Conservation (phyloP, 441 rosid species). For the Metrosideros polymorpha region DNA sequence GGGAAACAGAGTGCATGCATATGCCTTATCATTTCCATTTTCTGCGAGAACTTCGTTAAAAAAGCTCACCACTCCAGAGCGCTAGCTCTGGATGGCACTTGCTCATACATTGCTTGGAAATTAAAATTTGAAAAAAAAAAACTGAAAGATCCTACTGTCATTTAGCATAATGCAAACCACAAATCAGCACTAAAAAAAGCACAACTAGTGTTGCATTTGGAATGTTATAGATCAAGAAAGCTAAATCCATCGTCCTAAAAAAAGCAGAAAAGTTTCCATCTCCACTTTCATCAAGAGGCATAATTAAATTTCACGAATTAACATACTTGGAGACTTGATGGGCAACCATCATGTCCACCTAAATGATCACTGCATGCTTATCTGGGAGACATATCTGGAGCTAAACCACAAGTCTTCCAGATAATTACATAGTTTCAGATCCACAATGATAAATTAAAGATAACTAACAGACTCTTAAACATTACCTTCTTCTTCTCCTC, state of each 20-base stretch:
- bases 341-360: neutral
- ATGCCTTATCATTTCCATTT: neutral
- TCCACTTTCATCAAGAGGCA: neutral
- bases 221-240: neutral
- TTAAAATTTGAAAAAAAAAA: neutral
- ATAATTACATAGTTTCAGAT: neutral
- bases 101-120: no score
- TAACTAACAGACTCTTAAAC: neutral
- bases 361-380: neutral
- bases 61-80: neutral
- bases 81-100: no score
- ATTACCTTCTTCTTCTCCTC: conserved; percentile 76
- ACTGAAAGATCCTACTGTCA: neutral
- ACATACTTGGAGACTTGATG: neutral
- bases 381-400: neutral
- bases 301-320: neutral
- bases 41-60: neutral
- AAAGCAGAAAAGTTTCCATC: neutral
- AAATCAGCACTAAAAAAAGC: neutral
- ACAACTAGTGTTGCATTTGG: neutral
- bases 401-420: neutral
- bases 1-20: neutral
- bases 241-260: neutral
- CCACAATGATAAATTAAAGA: neutral
- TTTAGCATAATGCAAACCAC: neutral